These are phyloP conservation scores for Leccinum pachyderme DNA, from an alignment of 1,284 basidiomycete genomes.

Conservation along the genomic window DNA sequence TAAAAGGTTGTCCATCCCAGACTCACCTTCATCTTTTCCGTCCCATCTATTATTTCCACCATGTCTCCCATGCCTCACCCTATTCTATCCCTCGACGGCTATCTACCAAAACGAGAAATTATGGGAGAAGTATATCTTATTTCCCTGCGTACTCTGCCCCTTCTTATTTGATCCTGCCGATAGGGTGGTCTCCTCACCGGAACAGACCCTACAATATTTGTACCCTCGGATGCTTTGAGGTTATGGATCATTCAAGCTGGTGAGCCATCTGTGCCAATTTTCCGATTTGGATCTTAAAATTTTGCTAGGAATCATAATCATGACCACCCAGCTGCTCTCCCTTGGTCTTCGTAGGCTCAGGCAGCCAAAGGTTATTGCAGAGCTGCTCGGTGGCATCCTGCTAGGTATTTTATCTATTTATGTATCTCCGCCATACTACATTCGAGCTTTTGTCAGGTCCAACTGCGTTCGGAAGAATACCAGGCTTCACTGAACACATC, in stretches of 20 bases:
- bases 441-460: slow-evolving; percentile 41
- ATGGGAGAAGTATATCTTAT: slow-evolving; percentile 17
- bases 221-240: slow-evolving; percentile 56
- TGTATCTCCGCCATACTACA: not conserved
- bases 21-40: not conserved
- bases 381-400: slow-evolving; percentile 71
- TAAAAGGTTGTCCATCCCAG: not conserved
- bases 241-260: slow-evolving; percentile 73
- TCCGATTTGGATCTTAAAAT: not conserved
- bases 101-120: slow-evolving; percentile 11
- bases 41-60: not conserved
- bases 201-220: slow-evolving; percentile 52
- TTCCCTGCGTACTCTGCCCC: not conserved
- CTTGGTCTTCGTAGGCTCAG: slow-evolving; percentile 54
- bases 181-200: slow-evolving; percentile 53
- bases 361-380: slow-evolving; percentile 74
- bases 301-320: slow-evolving; percentile 55
- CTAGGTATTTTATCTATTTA: slow-evolving; percentile 37
- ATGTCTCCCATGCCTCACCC: not conserved
- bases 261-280: slow-evolving; percentile 25
- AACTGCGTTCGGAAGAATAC: slow-evolving; percentile 47
- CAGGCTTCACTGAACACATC: slow-evolving; percentile 46
- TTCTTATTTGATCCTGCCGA: slow-evolving; percentile 3
- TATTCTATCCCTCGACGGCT: not conserved
- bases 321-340: slow-evolving; percentile 61